These are phyloP conservation scores for Claviceps capensis DNA, from an alignment of 2,329 filamentous ascomycete genomes.

Conservation along the genomic window DNA sequence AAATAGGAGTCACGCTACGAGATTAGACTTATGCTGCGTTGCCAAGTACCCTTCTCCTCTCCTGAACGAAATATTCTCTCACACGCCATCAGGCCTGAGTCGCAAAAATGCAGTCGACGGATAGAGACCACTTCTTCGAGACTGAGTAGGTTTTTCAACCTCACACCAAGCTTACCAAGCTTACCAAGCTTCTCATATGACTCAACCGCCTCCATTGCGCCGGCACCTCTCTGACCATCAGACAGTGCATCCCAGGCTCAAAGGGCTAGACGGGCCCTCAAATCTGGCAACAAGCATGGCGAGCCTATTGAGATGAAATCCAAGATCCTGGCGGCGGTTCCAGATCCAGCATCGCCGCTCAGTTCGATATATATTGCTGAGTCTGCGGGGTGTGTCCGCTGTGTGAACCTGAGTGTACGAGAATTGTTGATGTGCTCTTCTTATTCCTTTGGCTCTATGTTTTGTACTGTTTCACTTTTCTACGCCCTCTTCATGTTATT, in stretches of 20 bases:
- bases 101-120: conserved; percentile 51
- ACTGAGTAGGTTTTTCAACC: conserved; percentile 51
- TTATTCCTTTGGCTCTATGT: background rate
- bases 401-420: conserved; percentile 28
- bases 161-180: background rate
- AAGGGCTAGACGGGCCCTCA: conserved; percentile 50
- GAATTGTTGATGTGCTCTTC: background rate
- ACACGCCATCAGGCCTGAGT: background rate
- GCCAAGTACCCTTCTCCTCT: background rate
- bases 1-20: background rate
- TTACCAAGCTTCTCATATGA: background rate
- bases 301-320: conserved; percentile 67
- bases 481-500: background rate
- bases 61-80: background rate
- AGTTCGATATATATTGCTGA: conserved; percentile 66
- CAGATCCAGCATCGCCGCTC: conserved; percentile 48
- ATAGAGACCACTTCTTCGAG: conserved; percentile 81
- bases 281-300: conserved; percentile 65
- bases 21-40: background rate
- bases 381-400: conserved; percentile 67
- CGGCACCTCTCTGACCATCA: background rate
- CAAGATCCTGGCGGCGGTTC: conserved; percentile 65
- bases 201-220: background rate
- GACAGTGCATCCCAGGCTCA: conserved; percentile 34
- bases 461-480: background rate